Conservation (phyloP, 371 early-diverging fungal species). For the Mucor plumbeus region DNA sequence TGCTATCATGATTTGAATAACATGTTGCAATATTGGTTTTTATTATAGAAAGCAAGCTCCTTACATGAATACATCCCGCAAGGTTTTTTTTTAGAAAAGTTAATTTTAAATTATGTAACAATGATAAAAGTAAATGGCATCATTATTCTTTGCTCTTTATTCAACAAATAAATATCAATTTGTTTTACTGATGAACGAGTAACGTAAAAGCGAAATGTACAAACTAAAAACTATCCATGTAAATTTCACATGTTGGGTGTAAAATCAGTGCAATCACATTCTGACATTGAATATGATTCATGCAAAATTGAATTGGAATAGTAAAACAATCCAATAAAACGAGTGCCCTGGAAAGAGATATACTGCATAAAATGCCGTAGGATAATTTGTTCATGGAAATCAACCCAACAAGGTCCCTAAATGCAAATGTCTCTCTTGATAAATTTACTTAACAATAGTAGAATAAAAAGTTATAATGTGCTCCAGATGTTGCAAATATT, state of each 20-base stretch:
- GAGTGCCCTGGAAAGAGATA: too few relatives aligned
- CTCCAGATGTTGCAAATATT: too few relatives aligned
- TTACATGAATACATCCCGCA: not conserved
- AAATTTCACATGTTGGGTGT: not conserved
- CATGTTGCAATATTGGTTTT: not conserved
- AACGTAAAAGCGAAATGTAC: not conserved
- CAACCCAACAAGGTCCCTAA: too few relatives aligned
- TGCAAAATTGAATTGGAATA: too few relatives aligned
- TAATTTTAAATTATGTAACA: not conserved
- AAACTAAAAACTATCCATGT: not conserved
- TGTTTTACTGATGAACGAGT: not conserved
- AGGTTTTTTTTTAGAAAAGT: not conserved
- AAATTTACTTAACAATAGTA: too few relatives aligned
- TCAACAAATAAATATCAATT: not conserved
- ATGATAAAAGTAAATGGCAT: not conserved
- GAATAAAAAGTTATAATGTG: too few relatives aligned
- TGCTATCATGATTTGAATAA: not conserved
- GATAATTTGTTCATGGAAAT: too few relatives aligned
- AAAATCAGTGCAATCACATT: not conserved
- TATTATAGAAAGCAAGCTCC: not conserved
- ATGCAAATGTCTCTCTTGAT: too few relatives aligned
- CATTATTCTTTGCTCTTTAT: not conserved
- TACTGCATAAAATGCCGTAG: too few relatives aligned
- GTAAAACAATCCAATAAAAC: too few relatives aligned
- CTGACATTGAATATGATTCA: too few relatives aligned